phyloP scores from a whole-genome alignment of 2,329 filamentous ascomycete genomes.

The Daldinia eschscholtzii region DNA sequence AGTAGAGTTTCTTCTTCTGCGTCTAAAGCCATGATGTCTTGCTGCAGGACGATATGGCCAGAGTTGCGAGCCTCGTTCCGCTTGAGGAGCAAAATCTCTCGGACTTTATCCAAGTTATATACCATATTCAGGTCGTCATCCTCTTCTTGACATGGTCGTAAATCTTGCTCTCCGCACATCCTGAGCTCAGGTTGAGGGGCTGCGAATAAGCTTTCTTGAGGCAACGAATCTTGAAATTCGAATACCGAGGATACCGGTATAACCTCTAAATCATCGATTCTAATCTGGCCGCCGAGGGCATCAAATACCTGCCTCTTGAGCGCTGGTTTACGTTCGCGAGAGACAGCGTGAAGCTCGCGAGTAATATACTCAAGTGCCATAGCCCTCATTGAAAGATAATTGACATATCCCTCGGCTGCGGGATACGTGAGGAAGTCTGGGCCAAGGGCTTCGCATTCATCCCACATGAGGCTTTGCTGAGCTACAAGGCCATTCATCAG shows the following conservation, averaged over 20 bases:
- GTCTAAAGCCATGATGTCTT: slow-evolving; percentile 65
- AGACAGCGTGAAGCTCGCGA: slow-evolving; percentile 83
- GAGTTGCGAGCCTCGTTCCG: slow-evolving; percentile 70
- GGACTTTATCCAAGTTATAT: slow-evolving; percentile 78
- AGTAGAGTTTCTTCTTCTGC: slow-evolving; percentile 71
- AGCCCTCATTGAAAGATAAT: slow-evolving; percentile 83
- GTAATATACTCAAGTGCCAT: slow-evolving; percentile 87
- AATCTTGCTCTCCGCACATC: slow-evolving; percentile 75
- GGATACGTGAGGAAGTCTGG: slow-evolving; percentile 77
- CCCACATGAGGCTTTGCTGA: slow-evolving; percentile 77
- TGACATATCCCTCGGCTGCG: slow-evolving; percentile 76
- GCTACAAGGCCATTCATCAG: slow-evolving; percentile 80
- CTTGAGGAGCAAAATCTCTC: slow-evolving; percentile 79
- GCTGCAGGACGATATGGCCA: slow-evolving; percentile 62
- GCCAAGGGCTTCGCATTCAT: slow-evolving; percentile 71
- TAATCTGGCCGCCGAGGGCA: slow-evolving; percentile 82
- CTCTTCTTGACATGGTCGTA: slow-evolving; percentile 73
- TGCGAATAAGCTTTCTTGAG: slow-evolving; percentile 64
- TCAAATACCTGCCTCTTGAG: slow-evolving; percentile 77
- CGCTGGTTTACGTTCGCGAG: slow-evolving; percentile 76
- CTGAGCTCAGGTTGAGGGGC: slow-evolving; percentile 65
- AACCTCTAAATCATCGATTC: slow-evolving; percentile 73
- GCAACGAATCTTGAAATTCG: slow-evolving; percentile 91
- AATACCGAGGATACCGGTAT: slow-evolving; percentile 82
- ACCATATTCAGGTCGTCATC: slow-evolving; percentile 68